Evolutionary conservation across 2,329 filamentous ascomycete species (phyloP), one percentile per base, ranked within the genome.

Genomic region (Diaporthe ilicicola): DNA sequence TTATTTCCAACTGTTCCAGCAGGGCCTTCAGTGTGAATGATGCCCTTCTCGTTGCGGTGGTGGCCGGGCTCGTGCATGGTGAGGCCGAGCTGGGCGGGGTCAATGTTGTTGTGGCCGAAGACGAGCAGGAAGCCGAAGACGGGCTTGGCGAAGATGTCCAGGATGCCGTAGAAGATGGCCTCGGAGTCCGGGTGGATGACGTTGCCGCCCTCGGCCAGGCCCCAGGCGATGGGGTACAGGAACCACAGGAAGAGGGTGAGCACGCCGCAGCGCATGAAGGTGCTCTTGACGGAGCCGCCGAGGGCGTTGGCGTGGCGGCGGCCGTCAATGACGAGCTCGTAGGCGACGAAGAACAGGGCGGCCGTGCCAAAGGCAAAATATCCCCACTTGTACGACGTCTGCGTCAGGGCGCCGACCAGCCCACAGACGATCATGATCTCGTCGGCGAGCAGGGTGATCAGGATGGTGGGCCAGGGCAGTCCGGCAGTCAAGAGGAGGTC

Each of bases 371-470:
- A 90, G 12, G 82, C 80, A 78, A 86, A 92, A 80, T 90, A 93
- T 1, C 89, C 90, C 89, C 89, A 93, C 77, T 92, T 93, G 83
- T 92, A 93, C 2, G 81, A 82, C 10, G 86, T 88, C 19, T 79
- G 78, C 4, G 91, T 89, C 1, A 93, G 85, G 3, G 91, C 90
- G 34, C 91, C 91, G 22, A 92, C 84, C 7, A 93, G 85, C 29
- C 89, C 90, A 27, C 87, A 88, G n/a, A 92, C 81, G 59, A 93
- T 87, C 90, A 93, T 92, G 75, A 92, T 83, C 76, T 88, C 83
- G 73, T 92, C 89, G 3, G 91, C 84, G 6, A 93, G 81, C 9
- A 93, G 82, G 1, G 89, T 87, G 76, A 86, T 89, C 48, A 92
- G 76, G 34, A 92, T 88, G 1, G 89, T 91, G 0, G 90, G 88